Percentiles rank a stretch among this genome's conserved stretches.
Conservation (phyloP, 2,329 filamentous ascomycete genomes). For the Claviceps paspali region DNA sequence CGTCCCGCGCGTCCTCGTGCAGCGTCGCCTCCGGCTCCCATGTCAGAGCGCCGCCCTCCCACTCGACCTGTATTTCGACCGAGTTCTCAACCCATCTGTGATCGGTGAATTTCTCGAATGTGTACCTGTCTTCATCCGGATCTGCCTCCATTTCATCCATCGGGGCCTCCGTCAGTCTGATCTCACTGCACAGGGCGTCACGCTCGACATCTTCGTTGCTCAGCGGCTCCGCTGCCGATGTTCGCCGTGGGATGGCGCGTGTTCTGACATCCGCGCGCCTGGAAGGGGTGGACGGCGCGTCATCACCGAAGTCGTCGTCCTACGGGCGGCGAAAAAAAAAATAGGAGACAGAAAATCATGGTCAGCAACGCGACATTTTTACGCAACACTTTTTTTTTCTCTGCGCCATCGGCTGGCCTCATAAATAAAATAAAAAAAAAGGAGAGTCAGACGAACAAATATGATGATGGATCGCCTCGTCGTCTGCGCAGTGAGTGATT, state of each 20-base stretch:
- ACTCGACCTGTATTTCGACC: conserved; percentile 18
- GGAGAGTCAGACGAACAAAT: neutral
- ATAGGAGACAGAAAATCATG: neutral
- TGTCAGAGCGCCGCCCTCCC: conserved; percentile 15
- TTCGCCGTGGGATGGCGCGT: neutral
- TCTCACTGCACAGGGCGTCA: too few species aligned
- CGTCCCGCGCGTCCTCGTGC: conserved; percentile 17
- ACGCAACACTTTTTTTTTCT: neutral
- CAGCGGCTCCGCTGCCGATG: neutral
- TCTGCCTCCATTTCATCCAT: conserved; percentile 1
- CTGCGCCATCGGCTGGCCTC: too few species aligned
- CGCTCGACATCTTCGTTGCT: neutral
- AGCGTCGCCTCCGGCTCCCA: conserved; percentile 21
- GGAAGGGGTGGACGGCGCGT: neutral
- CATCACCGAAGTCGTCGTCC: neutral
- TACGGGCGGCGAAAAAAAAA: neutral
- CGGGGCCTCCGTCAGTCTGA: too few species aligned
- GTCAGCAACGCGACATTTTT: neutral
- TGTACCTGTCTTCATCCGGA: conserved; percentile 7
- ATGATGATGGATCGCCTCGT: neutral
- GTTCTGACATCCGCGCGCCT: neutral
- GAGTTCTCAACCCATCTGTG: conserved; percentile 16
- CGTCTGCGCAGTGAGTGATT: neutral
- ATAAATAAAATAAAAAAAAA: neutral
- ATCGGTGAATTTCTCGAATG: conserved; percentile 11